Conservation (phyloP, 441 rosid species). For the Erodium trifolium region DNA sequence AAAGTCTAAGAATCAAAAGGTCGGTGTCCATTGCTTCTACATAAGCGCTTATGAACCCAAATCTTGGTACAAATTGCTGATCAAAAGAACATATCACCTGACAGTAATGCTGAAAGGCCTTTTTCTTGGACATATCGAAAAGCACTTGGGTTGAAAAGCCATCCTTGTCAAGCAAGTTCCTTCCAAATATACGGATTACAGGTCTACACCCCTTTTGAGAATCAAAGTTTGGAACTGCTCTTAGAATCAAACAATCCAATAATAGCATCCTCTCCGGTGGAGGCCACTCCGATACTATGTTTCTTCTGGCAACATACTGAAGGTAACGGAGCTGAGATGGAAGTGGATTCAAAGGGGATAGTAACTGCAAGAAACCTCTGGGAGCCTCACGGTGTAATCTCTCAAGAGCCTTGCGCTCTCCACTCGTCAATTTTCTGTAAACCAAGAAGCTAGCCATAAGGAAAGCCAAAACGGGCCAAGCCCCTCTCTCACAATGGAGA, state of each 20-base stretch:
- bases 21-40: no score
- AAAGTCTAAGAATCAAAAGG: no score
- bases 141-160: not conserved
- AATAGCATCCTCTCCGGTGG: not conserved
- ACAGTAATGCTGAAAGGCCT: not conserved
- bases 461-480: not conserved
- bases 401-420: not conserved
- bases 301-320: not conserved
- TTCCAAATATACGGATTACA: not conserved
- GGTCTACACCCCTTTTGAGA: not conserved
- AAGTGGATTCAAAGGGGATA: not conserved
- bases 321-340: constrained; percentile 1
- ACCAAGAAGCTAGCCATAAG: not conserved
- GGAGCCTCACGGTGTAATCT: not conserved
- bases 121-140: not conserved
- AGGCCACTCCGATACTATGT: not conserved
- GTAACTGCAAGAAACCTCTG: not conserved
- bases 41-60: no score
- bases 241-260: not conserved
- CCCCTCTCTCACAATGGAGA: constrained; percentile 1
- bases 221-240: not conserved
- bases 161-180: not conserved
- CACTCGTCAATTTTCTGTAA: not conserved
- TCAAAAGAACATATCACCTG: not conserved
- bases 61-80: no score